phyloP scores from a whole-genome alignment of 2,329 filamentous ascomycete genomes.

The Alternaria brassicicola region DNA sequence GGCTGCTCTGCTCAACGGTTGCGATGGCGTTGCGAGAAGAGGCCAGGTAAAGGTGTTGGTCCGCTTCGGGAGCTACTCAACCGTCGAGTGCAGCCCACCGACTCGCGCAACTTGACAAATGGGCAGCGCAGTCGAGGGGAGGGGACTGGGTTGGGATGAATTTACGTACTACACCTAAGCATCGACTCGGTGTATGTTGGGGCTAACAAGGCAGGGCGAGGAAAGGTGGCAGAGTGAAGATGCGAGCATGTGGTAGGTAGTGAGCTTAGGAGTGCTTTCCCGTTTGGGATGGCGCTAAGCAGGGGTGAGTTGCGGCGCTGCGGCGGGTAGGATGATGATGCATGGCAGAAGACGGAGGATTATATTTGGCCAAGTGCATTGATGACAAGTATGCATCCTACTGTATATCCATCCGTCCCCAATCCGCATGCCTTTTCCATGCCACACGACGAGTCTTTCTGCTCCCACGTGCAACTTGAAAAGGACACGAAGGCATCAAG shows the following conservation, averaged over 20 bases:
- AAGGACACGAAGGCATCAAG: conserved; percentile 18
- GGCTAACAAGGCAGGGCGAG: conserved; percentile 11
- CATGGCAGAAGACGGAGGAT: background rate
- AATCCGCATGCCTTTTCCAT: background rate
- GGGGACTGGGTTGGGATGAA: background rate
- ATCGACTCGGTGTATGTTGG: conserved; percentile 2
- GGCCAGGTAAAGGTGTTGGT: conserved; percentile 31
- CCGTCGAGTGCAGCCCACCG: conserved; percentile 17
- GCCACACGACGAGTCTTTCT: background rate
- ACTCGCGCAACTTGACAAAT: conserved; percentile 7
- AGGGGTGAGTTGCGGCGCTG: conserved; percentile 16
- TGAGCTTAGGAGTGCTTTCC: conserved; percentile 26
- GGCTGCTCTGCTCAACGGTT: conserved; percentile 12
- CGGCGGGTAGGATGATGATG: background rate
- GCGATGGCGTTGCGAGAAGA: conserved; percentile 22
- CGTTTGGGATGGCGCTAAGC: conserved; percentile 24
- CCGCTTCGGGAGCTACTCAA: conserved; percentile 25
- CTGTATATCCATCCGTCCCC: no score
- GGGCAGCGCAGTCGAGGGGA: background rate
- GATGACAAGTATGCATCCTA: background rate
- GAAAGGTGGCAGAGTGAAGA: conserved; percentile 30
- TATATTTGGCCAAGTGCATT: background rate
- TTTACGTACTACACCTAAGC: conserved; percentile 2
- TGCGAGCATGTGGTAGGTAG: conserved; percentile 24
- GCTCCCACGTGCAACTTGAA: background rate